Evolutionary conservation across 73 alveolate species (phyloP).

Genomic region (Tetrahymena elliotti): DNA sequence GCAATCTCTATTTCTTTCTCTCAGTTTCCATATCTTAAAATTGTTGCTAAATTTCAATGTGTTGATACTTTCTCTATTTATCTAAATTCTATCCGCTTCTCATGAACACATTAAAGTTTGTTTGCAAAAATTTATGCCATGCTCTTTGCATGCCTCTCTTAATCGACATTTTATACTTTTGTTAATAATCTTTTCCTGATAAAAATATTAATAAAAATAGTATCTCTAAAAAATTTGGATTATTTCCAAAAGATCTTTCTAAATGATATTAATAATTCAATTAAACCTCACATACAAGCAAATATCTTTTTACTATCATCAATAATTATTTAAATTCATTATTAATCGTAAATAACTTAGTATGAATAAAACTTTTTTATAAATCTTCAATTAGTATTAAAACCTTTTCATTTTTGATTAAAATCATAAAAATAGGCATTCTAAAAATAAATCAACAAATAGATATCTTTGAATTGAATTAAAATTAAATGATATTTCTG

Average conservation of each 20-base stretch:
- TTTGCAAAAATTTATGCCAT: slow-evolving; percentile 26
- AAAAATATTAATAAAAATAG: not conserved
- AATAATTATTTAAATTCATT: too few relatives aligned
- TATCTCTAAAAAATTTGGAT: not conserved
- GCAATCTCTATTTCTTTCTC: slow-evolving; percentile 44
- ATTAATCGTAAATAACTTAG: too few relatives aligned
- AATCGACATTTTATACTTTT: slow-evolving; percentile 8
- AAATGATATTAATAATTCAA: not conserved
- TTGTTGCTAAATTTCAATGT: slow-evolving; percentile 55
- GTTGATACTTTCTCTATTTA: slow-evolving; percentile 50
- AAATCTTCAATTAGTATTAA: too few relatives aligned
- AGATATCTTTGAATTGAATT: too few relatives aligned
- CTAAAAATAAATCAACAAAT: too few relatives aligned
- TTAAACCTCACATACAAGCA: not conserved
- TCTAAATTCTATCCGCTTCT: slow-evolving; percentile 22
- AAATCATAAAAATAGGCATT: too few relatives aligned
- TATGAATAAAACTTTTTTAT: too few relatives aligned
- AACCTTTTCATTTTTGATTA: too few relatives aligned
- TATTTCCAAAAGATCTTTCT: not conserved
- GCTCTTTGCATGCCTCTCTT: slow-evolving; percentile 15
- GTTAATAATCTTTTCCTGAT: not conserved
- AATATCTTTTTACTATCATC: not conserved
- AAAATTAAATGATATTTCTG: too few relatives aligned
- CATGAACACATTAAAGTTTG: slow-evolving; percentile 24
- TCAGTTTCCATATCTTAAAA: slow-evolving; percentile 42